Evolutionary conservation across 2,329 filamentous ascomycete genomes (phyloP), one percentile per base, ranked within the genome.

Genomic region (Pezicula radicicola): DNA sequence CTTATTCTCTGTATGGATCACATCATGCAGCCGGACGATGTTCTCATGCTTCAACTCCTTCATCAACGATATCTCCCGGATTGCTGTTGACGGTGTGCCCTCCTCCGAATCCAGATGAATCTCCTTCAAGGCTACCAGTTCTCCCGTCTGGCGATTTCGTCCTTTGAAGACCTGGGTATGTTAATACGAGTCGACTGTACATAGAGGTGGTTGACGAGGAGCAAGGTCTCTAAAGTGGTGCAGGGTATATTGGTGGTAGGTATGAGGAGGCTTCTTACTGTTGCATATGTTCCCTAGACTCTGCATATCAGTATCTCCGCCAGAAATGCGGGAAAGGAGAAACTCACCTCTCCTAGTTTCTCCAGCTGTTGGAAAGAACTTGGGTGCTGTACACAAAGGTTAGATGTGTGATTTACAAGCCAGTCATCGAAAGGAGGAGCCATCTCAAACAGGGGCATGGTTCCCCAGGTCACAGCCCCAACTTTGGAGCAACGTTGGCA

Each of bases 41-140:
- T 97, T 97, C 70, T 97, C 92, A 72, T 99, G 94, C 73, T 97
- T 97, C 60, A 99, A 81, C 74, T 99, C 94, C 74, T 99, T 99
- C 94, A 99, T 97, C 52, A 99, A 80, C 1, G 92, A 97, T 65
- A 99, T 99, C 72, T 99, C 94, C 66, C 94, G 90, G 69, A 99
- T 99, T 44, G 94, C 94, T 0, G 94, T 99, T 48, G 89, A 95
- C 4, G 94, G 94, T 0, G 94, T 99, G 63, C 94, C 94, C 76
- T 99, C 94, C 76, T 99, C 94, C 46, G 90, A 96, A 72, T 99
- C 94, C 57, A 99, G 89, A 69, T 99, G 94, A 63, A 99, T 99
- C 74, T 99, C 94, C 72, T 99, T 99, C 58, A 99, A 80, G 6
- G 94, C 94, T 36, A 99, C 94, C 55, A 96, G 87, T 72, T 97